These are phyloP conservation scores for Vinca minor DNA, from an alignment of 257 asterid genomes.

Conservation along the genomic window DNA sequence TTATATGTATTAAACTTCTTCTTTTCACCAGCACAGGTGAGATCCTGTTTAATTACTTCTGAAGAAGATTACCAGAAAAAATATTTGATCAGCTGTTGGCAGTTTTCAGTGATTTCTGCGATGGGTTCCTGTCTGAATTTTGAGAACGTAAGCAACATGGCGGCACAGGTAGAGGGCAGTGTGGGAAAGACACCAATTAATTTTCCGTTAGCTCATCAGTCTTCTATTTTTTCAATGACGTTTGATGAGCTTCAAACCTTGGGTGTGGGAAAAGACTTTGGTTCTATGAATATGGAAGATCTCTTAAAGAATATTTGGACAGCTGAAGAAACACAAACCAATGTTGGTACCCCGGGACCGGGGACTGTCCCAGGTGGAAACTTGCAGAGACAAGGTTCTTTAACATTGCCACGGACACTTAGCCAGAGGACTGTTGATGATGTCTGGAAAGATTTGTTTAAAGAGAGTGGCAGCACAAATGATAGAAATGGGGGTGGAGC, in stretches of 20 bases:
- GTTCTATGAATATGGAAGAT: slow-evolving; percentile 94
- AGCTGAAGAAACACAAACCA: slow-evolving; percentile 67
- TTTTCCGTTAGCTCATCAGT: slow-evolving; percentile 55
- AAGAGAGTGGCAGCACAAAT: slow-evolving; percentile 35
- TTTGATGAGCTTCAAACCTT: slow-evolving; percentile 85
- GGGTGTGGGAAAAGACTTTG: slow-evolving; percentile 81
- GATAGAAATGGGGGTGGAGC: slow-evolving; percentile 32
- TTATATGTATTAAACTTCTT: not conserved
- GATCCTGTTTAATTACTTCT: slow-evolving; percentile 1
- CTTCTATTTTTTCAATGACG: slow-evolving; percentile 70
- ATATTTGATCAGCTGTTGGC: slow-evolving; percentile 24
- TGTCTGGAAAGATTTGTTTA: slow-evolving; percentile 68
- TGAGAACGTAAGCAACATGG: slow-evolving; percentile 47
- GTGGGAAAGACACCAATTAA: slow-evolving; percentile 37
- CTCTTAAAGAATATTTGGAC: slow-evolving; percentile 81
- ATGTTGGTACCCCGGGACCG: slow-evolving; percentile 27
- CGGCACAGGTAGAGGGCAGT: slow-evolving; percentile 39
- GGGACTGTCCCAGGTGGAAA: slow-evolving; percentile 37
- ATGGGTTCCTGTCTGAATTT: slow-evolving; percentile 82
- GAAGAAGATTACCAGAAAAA: not conserved
- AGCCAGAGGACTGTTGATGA: slow-evolving; percentile 84
- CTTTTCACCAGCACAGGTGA: slow-evolving; percentile 3
- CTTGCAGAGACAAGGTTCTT: slow-evolving; percentile 77
- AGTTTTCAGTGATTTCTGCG: slow-evolving; percentile 17
- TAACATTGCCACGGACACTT: slow-evolving; percentile 78